A percentile compares a stretch with the other conserved stretches of the same genome.
phyloP scores from a whole-genome alignment of 2,329 filamentous ascomycete genomes.

The Nemania sp. region DNA sequence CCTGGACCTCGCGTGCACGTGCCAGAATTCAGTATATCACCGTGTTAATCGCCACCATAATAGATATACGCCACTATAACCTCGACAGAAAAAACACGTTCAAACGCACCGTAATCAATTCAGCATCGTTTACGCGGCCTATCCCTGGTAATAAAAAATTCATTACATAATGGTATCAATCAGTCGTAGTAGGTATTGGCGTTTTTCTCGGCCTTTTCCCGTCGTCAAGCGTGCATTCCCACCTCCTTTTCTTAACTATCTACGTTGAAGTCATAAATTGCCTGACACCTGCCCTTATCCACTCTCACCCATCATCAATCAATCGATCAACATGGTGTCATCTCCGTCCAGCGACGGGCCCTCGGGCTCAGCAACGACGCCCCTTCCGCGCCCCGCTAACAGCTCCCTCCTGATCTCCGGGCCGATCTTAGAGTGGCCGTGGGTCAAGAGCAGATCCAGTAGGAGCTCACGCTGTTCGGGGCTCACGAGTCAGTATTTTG shows the following conservation, averaged over 20 bases:
- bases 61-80: background rate
- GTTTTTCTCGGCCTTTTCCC: background rate
- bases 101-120: conserved; percentile 6
- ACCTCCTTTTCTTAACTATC: no score
- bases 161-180: conserved; percentile 24
- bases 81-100: background rate
- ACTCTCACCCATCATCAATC: background rate
- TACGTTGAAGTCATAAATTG: background rate
- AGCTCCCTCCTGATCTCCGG: conserved; percentile 89
- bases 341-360: conserved; percentile 69
- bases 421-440: conserved; percentile 86
- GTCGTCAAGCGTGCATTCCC: background rate
- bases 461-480: conserved; percentile 71
- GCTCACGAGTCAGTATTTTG: conserved; percentile 3
- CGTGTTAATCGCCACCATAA: no score
- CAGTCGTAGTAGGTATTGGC: background rate
- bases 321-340: conserved; percentile 84
- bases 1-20: background rate
- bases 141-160: conserved; percentile 3
- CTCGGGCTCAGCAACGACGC: conserved; percentile 67
- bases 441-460: conserved; percentile 80
- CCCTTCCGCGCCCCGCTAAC: conserved; percentile 83
- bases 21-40: no score
- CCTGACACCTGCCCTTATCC: background rate
- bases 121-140: conserved; percentile 5